Conservation (phyloP, 495 filamentous ascomycete species). For the Choiromyces venosus region DNA sequence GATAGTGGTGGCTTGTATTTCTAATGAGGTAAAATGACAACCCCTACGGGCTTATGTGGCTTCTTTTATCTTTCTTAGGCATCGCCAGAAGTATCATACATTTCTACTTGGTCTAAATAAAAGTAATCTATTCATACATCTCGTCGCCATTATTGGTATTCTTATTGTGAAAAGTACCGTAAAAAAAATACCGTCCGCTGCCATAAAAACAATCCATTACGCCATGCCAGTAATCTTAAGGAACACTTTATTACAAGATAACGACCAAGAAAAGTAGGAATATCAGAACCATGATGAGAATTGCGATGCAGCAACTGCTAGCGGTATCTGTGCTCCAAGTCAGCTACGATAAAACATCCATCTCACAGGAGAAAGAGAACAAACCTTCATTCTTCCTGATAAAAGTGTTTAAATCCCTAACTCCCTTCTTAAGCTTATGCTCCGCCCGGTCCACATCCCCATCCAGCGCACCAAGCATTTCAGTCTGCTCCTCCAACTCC, state of each 20-base stretch:
- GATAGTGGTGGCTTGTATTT: neutral
- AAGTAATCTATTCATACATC: slow-evolving; percentile 5
- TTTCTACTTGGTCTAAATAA: slow-evolving; percentile 5
- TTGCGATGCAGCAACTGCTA: slow-evolving; percentile 86
- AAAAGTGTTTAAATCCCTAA: slow-evolving; percentile 77
- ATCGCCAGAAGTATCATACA: neutral
- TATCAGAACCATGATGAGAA: slow-evolving; percentile 79
- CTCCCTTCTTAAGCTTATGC: slow-evolving; percentile 73
- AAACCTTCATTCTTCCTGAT: slow-evolving; percentile 88
- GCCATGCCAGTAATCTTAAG: neutral
- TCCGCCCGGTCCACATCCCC: slow-evolving; percentile 77
- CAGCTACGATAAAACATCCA: neutral
- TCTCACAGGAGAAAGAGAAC: slow-evolving; percentile 22
- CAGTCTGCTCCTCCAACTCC: slow-evolving; percentile 87
- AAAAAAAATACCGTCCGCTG: neutral
- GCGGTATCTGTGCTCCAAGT: slow-evolving; percentile 56
- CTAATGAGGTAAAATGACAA: neutral
- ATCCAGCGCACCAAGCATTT: slow-evolving; percentile 75
- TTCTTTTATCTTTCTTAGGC: neutral
- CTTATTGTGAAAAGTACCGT: neutral
- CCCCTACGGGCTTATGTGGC: neutral
- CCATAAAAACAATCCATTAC: neutral
- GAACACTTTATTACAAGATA: slow-evolving; percentile 45
- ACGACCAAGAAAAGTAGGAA: slow-evolving; percentile 69
- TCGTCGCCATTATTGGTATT: slow-evolving; percentile 5